These are phyloP conservation scores for Fusarium coffeatum DNA, from an alignment of 2,329 filamentous ascomycete species.

Conservation along the genomic window DNA sequence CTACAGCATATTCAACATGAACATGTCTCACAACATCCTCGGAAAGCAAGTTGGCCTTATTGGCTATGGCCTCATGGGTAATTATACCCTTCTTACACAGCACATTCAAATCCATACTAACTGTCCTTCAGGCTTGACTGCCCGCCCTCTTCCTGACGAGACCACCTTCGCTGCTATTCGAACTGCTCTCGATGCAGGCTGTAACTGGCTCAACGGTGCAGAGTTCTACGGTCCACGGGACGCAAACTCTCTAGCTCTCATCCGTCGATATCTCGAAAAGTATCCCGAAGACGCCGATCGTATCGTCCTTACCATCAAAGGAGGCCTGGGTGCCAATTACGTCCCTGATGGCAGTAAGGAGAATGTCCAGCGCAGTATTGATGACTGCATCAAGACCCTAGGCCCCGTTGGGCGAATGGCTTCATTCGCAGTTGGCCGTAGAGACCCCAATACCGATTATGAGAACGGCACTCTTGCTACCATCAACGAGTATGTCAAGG, in stretches of 20 bases:
- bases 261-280: slow-evolving; percentile 69
- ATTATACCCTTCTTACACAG: slow-evolving; percentile 8
- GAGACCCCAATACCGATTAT: slow-evolving; percentile 64
- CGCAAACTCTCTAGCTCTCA: slow-evolving; percentile 65
- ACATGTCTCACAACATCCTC: slow-evolving; percentile 42
- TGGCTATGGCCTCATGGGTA: slow-evolving; percentile 46
- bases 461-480: slow-evolving; percentile 56
- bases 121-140: slow-evolving; percentile 38
- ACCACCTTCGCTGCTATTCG: slow-evolving; percentile 65
- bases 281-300: slow-evolving; percentile 70
- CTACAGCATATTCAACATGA: neutral
- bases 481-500: slow-evolving; percentile 59
- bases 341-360: slow-evolving; percentile 62
- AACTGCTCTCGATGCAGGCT: slow-evolving; percentile 58
- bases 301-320: slow-evolving; percentile 71
- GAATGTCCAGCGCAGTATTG: slow-evolving; percentile 65
- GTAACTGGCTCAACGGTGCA: slow-evolving; percentile 66
- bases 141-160: slow-evolving; percentile 44
- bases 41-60: slow-evolving; percentile 42
- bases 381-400: slow-evolving; percentile 60
- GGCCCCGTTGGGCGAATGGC: slow-evolving; percentile 60
- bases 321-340: slow-evolving; percentile 55
- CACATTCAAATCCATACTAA: slow-evolving; percentile 28
- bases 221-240: slow-evolving; percentile 70
- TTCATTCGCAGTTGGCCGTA: slow-evolving; percentile 68